Evolutionary conservation across 805 yeast species (phyloP).

Genomic region (Wilhelminamyces savonicus): DNA sequence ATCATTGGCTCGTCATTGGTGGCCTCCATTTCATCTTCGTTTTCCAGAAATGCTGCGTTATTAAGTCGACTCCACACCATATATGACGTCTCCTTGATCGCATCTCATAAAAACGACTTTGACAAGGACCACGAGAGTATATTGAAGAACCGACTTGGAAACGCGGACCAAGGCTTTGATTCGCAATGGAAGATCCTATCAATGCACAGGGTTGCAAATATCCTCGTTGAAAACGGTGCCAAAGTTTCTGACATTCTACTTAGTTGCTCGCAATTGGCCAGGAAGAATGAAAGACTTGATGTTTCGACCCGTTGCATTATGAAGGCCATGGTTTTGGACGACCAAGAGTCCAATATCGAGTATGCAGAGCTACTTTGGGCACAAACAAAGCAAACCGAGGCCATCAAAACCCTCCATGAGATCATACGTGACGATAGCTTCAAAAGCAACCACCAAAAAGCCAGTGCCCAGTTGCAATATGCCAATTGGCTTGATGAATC

Average conservation of each 20-base stretch:
- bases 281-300: constrained; percentile 64
- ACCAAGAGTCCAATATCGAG: constrained; percentile 56
- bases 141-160: constrained; percentile 17
- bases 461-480: constrained; percentile 62
- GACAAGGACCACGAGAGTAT: constrained; percentile 7
- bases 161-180: constrained; percentile 42
- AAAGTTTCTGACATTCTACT: constrained; percentile 47
- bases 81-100: constrained; percentile 26
- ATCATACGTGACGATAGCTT: constrained; percentile 20
- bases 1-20: constrained; percentile 56
- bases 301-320: constrained; percentile 65
- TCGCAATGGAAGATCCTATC: constrained; percentile 56
- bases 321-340: constrained; percentile 44
- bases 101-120: constrained; percentile 6
- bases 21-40: constrained; percentile 30
- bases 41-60: constrained; percentile 28
- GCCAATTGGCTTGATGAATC: constrained; percentile 87
- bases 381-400: constrained; percentile 82
- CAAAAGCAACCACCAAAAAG: constrained; percentile 12
- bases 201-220: constrained; percentile 46
- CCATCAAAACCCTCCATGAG: constrained; percentile 57
- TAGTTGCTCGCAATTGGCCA: constrained; percentile 54
- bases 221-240: constrained; percentile 20
- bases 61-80: constrained; percentile 33
- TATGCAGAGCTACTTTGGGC: constrained; percentile 83